Percentiles rank a stretch among this genome's conserved stretches.
Conservation (phyloP, 2,329 filamentous ascomycete genomes). For the Fulvia fulva region DNA sequence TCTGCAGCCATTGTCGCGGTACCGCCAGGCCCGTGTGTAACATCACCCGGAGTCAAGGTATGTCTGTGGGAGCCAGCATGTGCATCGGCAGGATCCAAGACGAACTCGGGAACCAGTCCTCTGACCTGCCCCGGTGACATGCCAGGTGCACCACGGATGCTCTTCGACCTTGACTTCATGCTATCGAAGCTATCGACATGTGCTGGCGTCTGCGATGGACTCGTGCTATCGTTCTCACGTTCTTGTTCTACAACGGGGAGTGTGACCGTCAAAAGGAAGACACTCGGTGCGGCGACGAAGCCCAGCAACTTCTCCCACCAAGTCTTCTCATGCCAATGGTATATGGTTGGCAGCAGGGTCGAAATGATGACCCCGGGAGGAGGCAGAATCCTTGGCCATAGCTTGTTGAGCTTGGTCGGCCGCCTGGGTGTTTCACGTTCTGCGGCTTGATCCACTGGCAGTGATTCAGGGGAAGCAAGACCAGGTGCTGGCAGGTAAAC, state of each 20-base stretch:
- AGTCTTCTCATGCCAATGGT: slow-evolving; percentile 75
- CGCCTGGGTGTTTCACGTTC: slow-evolving; percentile 22
- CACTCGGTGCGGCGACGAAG: slow-evolving; percentile 78
- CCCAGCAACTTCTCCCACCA: slow-evolving; percentile 80
- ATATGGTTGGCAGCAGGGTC: slow-evolving; percentile 83
- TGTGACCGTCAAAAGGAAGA: slow-evolving; percentile 85
- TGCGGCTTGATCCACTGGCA: slow-evolving; percentile 32
- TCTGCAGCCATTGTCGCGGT: slow-evolving; percentile 32
- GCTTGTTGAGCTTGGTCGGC: slow-evolving; percentile 47
- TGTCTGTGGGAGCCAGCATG: slow-evolving; percentile 13
- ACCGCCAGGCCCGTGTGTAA: slow-evolving; percentile 31
- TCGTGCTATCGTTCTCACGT: slow-evolving; percentile 32
- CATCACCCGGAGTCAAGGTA: slow-evolving; percentile 12
- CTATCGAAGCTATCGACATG: slow-evolving; percentile 17
- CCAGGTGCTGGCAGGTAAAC: slow-evolving; percentile 50
- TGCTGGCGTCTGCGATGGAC: slow-evolving; percentile 4
- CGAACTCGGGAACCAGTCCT: slow-evolving; percentile 12
- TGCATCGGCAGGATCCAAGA: slow-evolving; percentile 12
- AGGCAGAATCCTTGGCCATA: slow-evolving; percentile 77
- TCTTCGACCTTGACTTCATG: slow-evolving; percentile 13
- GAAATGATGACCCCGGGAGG: slow-evolving; percentile 65
- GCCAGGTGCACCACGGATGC: slow-evolving; percentile 10
- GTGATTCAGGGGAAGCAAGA: slow-evolving; percentile 28
- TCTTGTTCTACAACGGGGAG: slow-evolving; percentile 81
- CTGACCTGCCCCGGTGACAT: slow-evolving; percentile 13